phyloP scores from a whole-genome alignment of 108 stramenopile species.

The Pseudonitzschia multiseries region DNA sequence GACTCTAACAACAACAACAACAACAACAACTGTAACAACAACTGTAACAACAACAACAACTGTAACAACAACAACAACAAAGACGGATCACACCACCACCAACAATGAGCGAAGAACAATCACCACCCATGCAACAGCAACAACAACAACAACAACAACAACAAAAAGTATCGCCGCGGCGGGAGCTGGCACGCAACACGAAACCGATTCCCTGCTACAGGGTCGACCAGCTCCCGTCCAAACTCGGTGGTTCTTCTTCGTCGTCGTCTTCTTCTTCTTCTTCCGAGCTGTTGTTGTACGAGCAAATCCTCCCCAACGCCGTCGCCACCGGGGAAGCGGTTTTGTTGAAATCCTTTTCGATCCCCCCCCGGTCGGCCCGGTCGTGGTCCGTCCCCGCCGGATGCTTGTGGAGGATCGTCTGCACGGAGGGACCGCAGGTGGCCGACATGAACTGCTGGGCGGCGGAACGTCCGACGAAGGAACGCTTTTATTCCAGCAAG shows the following conservation, averaged over 20 bases:
- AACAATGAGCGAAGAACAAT: no score
- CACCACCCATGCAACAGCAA: neutral
- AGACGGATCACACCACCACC: no score
- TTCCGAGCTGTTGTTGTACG: constrained; percentile 46
- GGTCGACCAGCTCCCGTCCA: constrained; percentile 48
- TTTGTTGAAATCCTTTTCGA: constrained; percentile 33
- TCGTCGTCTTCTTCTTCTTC: no score
- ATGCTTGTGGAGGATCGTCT: constrained; percentile 49
- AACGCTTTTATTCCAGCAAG: constrained; percentile 58
- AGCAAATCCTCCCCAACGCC: constrained; percentile 26
- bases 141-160: neutral
- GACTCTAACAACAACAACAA: no score
- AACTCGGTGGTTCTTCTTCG: no score
- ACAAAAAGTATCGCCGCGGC: no score
- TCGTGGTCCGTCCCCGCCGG: constrained; percentile 51
- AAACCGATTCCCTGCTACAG: constrained; percentile 58
- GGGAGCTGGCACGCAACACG: constrained; percentile 42
- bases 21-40: no score
- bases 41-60: no score
- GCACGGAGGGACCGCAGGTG: constrained; percentile 56
- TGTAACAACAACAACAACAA: no score
- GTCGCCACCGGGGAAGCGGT: constrained; percentile 31
- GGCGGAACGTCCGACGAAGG: constrained; percentile 26
- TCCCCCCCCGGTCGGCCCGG: constrained; percentile 45
- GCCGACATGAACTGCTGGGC: constrained; percentile 68